These are phyloP conservation scores for Solanum hybrid DNA, from an alignment of 305 asterid genomes.

Conservation along the genomic window DNA sequence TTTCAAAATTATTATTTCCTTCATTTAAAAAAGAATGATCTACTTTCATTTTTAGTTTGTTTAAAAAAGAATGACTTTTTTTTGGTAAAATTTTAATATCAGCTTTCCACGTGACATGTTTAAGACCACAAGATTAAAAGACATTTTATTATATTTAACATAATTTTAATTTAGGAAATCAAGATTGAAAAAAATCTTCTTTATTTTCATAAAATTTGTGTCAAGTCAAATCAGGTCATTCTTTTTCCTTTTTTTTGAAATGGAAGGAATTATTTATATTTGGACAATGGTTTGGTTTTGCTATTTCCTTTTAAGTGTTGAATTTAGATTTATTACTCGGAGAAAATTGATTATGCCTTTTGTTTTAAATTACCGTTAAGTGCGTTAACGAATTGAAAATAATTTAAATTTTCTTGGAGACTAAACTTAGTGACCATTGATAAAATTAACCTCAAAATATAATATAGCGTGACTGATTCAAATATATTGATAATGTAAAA, in stretches of 20 bases:
- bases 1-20: not conserved
- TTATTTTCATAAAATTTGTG: no score
- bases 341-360: not conserved
- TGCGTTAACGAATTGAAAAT: not conserved
- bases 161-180: accelerated
- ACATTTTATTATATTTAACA: no score
- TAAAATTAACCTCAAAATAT: not conserved
- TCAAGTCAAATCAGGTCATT: not conserved
- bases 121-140: no score
- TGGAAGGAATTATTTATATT: not conserved
- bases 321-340: not conserved
- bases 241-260: no score
- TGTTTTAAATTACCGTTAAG: not conserved
- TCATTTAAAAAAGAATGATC: no score
- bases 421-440: not conserved
- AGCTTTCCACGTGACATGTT: no score
- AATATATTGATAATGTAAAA: not conserved
- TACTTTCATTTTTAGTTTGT: no score
- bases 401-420: not conserved
- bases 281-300: not conserved
- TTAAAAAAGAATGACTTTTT: no score
- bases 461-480: not conserved
- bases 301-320: not conserved
- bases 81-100: no score
- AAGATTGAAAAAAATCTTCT: no score